These are phyloP conservation scores for Silene noctiflora DNA, from an alignment of 179 eudicot species.

Conservation along the genomic window DNA sequence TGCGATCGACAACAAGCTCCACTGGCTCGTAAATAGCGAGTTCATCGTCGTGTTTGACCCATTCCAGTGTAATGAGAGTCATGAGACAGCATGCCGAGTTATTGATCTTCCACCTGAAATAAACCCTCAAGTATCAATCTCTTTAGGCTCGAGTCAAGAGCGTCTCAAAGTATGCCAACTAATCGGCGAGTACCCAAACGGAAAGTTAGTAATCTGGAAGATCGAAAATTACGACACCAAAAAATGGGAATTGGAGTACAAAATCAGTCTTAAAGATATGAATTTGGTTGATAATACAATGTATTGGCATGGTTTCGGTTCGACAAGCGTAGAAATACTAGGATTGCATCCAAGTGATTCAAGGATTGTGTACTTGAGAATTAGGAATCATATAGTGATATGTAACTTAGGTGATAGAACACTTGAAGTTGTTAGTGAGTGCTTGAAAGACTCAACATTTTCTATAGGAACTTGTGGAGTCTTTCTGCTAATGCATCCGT, in stretches of 20 bases:
- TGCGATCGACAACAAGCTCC: constrained; percentile 21
- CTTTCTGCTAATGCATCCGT: constrained; percentile 29
- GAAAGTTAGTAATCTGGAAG: constrained; percentile 23
- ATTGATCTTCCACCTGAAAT: constrained; percentile 21
- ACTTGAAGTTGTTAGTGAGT: constrained; percentile 23
- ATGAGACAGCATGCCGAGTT: background rate
- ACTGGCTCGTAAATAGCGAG: constrained; percentile 31
- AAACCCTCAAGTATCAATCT: constrained; percentile 14
- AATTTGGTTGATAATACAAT: constrained; percentile 11
- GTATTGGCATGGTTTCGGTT: background rate
- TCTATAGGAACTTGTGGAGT: constrained; percentile 29
- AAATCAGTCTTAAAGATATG: constrained; percentile 23
- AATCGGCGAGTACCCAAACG: constrained; percentile 15
- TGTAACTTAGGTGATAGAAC: constrained; percentile 19
- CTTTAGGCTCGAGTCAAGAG: constrained; percentile 24
- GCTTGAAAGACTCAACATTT: constrained; percentile 22
- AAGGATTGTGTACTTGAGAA: constrained; percentile 26
- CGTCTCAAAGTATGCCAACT: constrained; percentile 25
- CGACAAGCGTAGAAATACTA: constrained; percentile 22
- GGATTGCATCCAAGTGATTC: constrained; percentile 28
- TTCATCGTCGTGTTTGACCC: constrained; percentile 23
- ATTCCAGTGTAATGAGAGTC: background rate
- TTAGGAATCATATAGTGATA: constrained; percentile 22
- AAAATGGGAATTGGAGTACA: constrained; percentile 26
- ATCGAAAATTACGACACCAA: constrained; percentile 18